phyloP scores from a whole-genome alignment of 495 filamentous ascomycete species.

The Neurospora intermedia region DNA sequence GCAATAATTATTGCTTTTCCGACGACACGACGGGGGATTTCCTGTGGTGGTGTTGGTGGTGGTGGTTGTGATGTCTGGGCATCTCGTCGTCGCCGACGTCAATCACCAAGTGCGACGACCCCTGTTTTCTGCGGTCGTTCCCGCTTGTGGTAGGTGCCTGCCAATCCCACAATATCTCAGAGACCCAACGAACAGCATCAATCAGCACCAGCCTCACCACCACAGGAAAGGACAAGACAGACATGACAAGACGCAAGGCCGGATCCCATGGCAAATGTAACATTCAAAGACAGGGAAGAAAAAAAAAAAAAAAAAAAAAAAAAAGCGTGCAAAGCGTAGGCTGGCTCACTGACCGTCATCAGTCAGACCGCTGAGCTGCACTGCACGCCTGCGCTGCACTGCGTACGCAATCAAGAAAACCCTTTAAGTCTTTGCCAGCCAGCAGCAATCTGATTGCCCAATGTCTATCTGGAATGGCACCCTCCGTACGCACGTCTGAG shows the following conservation, averaged over 20 bases:
- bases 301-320: background rate
- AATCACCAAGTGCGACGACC: background rate
- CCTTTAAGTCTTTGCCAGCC: background rate
- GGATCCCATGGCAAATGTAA: background rate
- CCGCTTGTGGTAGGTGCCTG: background rate
- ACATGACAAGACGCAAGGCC: background rate
- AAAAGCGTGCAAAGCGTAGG: background rate
- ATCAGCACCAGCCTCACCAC: background rate
- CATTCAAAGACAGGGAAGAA: background rate
- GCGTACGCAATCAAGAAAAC: background rate
- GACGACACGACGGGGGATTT: background rate
- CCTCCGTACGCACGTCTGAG: background rate
- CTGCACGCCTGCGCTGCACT: background rate
- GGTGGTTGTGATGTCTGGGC: background rate
- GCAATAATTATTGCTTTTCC: background rate
- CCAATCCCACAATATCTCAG: background rate
- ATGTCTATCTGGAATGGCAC: background rate
- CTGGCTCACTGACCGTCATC: background rate
- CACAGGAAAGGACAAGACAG: background rate
- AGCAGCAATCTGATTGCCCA: background rate
- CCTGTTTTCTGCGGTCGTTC: background rate
- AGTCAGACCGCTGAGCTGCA: background rate
- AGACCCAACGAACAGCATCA: background rate
- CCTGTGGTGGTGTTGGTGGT: background rate
- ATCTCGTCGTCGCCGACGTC: background rate